phyloP scores from a whole-genome alignment of 768 basidiomycete species.

The Rhodotorula sphaerocarpa region DNA sequence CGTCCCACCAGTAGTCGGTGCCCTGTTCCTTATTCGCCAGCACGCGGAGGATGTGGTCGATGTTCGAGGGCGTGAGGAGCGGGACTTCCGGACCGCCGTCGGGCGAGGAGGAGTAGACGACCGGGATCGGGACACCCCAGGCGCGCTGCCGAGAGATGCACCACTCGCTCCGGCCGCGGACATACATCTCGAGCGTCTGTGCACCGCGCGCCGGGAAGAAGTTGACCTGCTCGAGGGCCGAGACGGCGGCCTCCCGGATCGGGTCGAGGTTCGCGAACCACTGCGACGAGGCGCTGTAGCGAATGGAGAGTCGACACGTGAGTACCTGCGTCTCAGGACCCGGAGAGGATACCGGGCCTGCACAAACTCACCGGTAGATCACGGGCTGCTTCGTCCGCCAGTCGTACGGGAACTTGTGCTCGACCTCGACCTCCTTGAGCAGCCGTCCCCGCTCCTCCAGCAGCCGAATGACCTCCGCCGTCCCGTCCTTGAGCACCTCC shows the following conservation, averaged over 20 bases:
- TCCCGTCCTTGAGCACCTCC: conserved; percentile 65
- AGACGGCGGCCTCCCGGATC: conserved; percentile 68
- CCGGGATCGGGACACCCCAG: conserved; percentile 96
- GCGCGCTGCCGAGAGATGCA: conserved; percentile 95
- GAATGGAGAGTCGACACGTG: no score
- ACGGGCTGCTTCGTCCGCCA: conserved; percentile 92
- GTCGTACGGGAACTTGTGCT: conserved; percentile 89
- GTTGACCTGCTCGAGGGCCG: conserved; percentile 58
- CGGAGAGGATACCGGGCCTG: neutral
- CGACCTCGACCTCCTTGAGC: conserved; percentile 60
- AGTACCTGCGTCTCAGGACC: neutral
- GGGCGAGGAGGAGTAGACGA: conserved; percentile 51
- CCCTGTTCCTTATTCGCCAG: conserved; percentile 68
- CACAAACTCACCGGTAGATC: conserved; percentile 73
- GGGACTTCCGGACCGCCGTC: conserved; percentile 41
- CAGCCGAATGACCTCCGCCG: conserved; percentile 57
- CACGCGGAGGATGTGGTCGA: conserved; percentile 68
- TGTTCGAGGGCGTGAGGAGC: conserved; percentile 56
- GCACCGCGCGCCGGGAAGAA: conserved; percentile 72
- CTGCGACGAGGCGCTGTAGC: conserved; percentile 72
- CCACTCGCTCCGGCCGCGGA: conserved; percentile 88
- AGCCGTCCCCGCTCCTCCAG: conserved; percentile 53
- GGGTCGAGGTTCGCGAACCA: conserved; percentile 91
- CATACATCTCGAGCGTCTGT: conserved; percentile 76
- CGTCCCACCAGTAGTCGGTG: conserved; percentile 84